A percentile compares a stretch with the other conserved stretches of the same genome.
phyloP scores from a whole-genome alignment of 257 asterid species.

The Petunia secreta region DNA sequence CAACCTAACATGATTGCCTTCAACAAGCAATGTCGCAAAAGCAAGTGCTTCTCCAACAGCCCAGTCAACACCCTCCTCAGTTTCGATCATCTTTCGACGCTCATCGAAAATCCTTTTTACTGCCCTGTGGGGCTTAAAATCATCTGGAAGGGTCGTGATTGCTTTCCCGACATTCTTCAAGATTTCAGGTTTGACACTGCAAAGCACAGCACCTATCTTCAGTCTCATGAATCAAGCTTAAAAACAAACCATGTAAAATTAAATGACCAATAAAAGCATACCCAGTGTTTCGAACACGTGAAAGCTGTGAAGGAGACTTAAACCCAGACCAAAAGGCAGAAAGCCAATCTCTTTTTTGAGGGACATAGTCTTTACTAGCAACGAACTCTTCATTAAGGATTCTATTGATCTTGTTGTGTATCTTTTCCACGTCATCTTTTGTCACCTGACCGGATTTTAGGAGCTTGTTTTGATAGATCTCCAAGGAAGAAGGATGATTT shows the following conservation, averaged over 20 bases:
- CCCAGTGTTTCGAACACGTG: constrained; percentile 44
- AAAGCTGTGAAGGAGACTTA: constrained; percentile 43
- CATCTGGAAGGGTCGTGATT: constrained; percentile 39
- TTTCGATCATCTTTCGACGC: constrained; percentile 43
- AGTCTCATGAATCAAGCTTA: constrained; percentile 14
- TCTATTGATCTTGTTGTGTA: constrained; percentile 31
- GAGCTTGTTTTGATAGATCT: constrained; percentile 39
- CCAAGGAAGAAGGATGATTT: constrained; percentile 41
- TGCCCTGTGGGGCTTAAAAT: constrained; percentile 38
- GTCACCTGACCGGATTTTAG: constrained; percentile 33
- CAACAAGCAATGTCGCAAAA: constrained; percentile 41
- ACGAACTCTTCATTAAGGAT: constrained; percentile 40
- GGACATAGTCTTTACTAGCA: constrained; percentile 41
- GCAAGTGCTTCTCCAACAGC: constrained; percentile 43
- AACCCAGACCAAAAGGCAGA: constrained; percentile 41
- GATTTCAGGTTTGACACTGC: constrained; percentile 40
- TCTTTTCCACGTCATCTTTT: constrained; percentile 36
- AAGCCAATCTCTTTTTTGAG: constrained; percentile 42
- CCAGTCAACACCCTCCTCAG: constrained; percentile 44
- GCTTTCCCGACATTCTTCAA: constrained; percentile 38
- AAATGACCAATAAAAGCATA: constrained; percentile 22
- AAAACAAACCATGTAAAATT: neutral
- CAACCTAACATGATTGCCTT: constrained; percentile 43
- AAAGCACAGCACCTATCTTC: neutral
- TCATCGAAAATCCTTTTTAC: constrained; percentile 34